These are phyloP conservation scores for Cordyceps fumosorosea DNA, from an alignment of 2,329 filamentous ascomycete species.

Conservation along the genomic window DNA sequence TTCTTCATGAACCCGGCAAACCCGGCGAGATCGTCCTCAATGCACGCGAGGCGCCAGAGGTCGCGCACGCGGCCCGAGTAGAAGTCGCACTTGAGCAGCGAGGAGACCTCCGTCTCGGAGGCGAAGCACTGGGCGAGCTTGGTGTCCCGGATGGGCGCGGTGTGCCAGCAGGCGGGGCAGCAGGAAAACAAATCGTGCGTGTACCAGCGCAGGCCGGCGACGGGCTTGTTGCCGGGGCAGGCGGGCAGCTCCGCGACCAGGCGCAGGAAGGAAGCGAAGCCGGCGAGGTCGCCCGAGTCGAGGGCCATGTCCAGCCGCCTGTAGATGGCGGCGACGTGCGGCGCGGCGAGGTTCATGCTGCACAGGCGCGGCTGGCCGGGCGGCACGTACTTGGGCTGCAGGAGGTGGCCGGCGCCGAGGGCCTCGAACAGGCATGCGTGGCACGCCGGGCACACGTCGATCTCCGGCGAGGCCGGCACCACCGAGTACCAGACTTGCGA, in stretches of 20 bases:
- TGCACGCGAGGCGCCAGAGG: not conserved
- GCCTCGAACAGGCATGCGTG: not conserved
- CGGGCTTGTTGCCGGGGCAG: not conserved
- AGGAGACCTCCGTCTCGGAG: not conserved
- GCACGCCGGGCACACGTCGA: constrained; percentile 3
- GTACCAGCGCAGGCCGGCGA: not conserved
- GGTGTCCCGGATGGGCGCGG: not conserved
- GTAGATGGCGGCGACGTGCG: not conserved
- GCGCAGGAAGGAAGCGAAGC: not conserved
- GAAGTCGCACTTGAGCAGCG: constrained; percentile 3
- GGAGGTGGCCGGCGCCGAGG: not conserved
- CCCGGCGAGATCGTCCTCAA: not conserved
- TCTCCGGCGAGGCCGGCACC: not conserved
- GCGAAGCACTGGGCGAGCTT: not conserved
- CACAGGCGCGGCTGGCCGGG: not conserved
- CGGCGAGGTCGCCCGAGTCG: not conserved
- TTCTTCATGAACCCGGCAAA: not conserved
- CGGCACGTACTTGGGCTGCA: not conserved
- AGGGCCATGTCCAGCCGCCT: not conserved
- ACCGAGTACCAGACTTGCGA: not conserved
- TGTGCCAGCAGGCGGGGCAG: constrained; percentile 8
- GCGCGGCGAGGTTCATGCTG: constrained; percentile 1
- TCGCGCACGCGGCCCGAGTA: not conserved
- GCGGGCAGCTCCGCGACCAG: not conserved
- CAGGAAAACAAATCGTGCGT: not conserved